phyloP scores from a whole-genome alignment of 2,329 filamentous ascomycete species.

The Phyllosticta ampelicida region DNA sequence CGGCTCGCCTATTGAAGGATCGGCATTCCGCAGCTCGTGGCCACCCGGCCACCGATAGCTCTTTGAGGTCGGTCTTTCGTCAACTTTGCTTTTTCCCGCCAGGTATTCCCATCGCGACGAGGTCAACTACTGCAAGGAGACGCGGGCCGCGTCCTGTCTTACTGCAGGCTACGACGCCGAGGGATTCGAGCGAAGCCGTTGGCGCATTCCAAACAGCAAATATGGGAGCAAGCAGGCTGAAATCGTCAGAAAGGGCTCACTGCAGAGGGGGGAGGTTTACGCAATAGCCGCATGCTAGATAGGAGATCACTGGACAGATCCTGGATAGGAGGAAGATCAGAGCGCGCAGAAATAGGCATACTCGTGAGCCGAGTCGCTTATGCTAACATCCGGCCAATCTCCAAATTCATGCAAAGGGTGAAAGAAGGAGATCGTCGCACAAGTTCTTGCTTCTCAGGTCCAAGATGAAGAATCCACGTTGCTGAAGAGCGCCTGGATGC shows the following conservation, averaged over 20 bases:
- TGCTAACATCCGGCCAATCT: neutral
- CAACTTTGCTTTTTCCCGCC: neutral
- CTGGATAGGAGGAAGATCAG: neutral
- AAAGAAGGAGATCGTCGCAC: neutral
- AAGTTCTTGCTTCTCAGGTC: neutral
- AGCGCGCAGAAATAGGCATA: neutral
- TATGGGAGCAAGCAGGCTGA: neutral
- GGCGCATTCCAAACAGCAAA: neutral
- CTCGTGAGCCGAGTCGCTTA: neutral
- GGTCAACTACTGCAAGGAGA: neutral
- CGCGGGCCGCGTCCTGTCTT: neutral
- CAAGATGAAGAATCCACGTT: neutral
- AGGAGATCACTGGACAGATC: neutral
- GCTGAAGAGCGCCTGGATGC: neutral
- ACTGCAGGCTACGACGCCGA: neutral
- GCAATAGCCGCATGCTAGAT: neutral
- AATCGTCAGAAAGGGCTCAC: neutral
- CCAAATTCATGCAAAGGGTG: neutral
- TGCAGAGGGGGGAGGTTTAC: neutral
- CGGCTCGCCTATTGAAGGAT: neutral
- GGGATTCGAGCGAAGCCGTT: neutral
- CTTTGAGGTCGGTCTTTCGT: neutral
- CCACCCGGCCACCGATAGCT: neutral
- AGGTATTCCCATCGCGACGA: neutral
- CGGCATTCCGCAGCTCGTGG: neutral